Evolutionary conservation across 805 yeast genomes (phyloP), one percentile per base, ranked within the genome.

Genomic region (Schwanniomyces pseudopolymorphus): DNA sequence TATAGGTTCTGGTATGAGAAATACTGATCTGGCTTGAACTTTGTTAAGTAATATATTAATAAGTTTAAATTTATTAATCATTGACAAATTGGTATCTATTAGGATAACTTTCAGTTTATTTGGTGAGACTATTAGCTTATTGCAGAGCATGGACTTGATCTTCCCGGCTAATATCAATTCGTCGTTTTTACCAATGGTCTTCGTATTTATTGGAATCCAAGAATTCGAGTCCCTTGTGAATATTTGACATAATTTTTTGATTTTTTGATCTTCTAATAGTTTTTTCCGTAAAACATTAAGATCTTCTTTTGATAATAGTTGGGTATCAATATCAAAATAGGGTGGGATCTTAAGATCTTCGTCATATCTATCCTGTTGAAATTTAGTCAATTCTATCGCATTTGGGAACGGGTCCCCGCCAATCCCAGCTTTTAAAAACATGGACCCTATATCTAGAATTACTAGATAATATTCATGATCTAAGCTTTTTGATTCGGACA

Each of bases 371-470:
- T 19, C n/a, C 13, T 14, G 14, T 16, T 42, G 33, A n/a, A 11
- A 5, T n/a, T 19, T 16, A 16, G 44, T 39, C 2, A 54, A 21
- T 14, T 48, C 39, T 4, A 40, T 44, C 4, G 46, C 49, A 6
- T 22, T 38, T 2, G 66, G 67, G 7, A 11, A 3, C n/a, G 51
- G 43, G 5, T 58, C 57, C 2, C 70, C 70, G 2, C 62, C 63
- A 49, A 56, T 40, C 2, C 70, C 70, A 11, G 52, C 60, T 47
- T 55, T 47, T 20, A 64, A 46, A 20, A 39, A 51, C 24, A 56
- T 45, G 14, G 58, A 44, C 11, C 58, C 60, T 4, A 56, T 49
- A 28, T 56, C 60, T 20, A 56, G 43, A n/a, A 57, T 41, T 4
- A 57, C 46, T 9, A 54, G 53, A 14, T 54, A 47, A 33, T 51